Base-by-base conservation (phyloP, 805 yeast species). In the Metschnikowia colocasiae region DNA sequence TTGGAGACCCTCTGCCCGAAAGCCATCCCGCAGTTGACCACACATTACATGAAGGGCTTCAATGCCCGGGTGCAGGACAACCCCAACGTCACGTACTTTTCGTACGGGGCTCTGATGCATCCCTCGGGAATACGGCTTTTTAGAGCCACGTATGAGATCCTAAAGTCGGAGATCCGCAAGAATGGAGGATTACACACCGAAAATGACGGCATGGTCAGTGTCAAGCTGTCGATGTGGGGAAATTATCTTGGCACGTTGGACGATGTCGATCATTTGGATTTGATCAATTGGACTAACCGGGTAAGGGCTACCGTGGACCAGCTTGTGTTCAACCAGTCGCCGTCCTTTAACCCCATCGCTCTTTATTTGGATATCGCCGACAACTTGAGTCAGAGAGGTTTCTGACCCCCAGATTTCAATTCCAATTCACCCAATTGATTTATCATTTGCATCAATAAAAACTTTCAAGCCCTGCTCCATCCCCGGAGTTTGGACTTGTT, bases 151-250 rank as follows among this genome's bases (percentile, higher is more conserved):
- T 86, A 92, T 85, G 68, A 69, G 20, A 70, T 86, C 2, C 76
- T 89, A n/a, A 63, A 75, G 46, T 40, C 33, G 42, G 52, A 43
- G 34, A 54, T 48, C 47, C 46, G 39, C 42, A 40, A 40, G 19
- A 49, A 52, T 56, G 36, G 58, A 49, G 51, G 50, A 6, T 6
- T 3, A 75, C 68, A 68, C 12, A 81, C 83, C 4, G 82, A 78
- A 15, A 90, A 88, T 61, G 97, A 90, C 66, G 97, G 97, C 0
- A 65, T 91, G 69, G 95, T 90, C 2, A 83, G 92, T 51, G 84
- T 88, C 1, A 68, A 73, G 32, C 85, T 94, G 49, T 71, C 95
- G 1, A 78, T 77, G 57, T 90, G 97, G 96, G 97, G 97, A 0
- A 67, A 80, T 38, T 87, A 86, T 63, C 61, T 82, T 54, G 97